phyloP scores from a whole-genome alignment of 169 alveolate genomes.

The Cryptosporidium ubiquitum region DNA sequence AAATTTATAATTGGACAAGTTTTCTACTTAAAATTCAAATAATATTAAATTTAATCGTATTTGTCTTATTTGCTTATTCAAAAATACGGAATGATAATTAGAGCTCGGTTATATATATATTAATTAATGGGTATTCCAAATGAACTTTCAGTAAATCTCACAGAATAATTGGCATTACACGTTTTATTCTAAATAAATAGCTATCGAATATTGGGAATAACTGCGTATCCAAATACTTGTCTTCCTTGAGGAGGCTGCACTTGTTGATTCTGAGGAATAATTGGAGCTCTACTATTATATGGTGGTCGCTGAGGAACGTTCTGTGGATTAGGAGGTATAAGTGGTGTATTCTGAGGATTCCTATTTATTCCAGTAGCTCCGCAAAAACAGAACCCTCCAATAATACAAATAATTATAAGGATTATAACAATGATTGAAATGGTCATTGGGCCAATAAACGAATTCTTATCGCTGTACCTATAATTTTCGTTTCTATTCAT shows the following conservation, averaged over 20 bases:
- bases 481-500: constrained; percentile 1
- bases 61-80: neutral
- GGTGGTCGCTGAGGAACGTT: constrained; percentile 7
- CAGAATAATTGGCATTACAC: neutral
- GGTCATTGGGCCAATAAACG: constrained; percentile 49
- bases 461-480: neutral
- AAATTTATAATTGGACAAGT: neutral
- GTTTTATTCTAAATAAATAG: neutral
- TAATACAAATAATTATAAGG: constrained; percentile 42
- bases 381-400: constrained; percentile 66
- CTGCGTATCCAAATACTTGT: constrained; percentile 62
- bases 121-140: neutral
- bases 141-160: neutral
- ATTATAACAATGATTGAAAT: constrained; percentile 32
- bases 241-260: constrained; percentile 33
- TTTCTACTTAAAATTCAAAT: neutral
- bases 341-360: neutral
- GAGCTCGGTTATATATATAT: neutral
- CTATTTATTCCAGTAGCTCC: constrained; percentile 5
- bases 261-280: constrained; percentile 3
- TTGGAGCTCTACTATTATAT: neutral
- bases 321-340: neutral
- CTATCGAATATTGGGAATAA: constrained; percentile 24
- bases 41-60: neutral
- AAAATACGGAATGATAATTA: too few relatives aligned